Base-by-base conservation (phyloP, 2,329 filamentous ascomycete species). In the Aureobasidium subglaciale region DNA sequence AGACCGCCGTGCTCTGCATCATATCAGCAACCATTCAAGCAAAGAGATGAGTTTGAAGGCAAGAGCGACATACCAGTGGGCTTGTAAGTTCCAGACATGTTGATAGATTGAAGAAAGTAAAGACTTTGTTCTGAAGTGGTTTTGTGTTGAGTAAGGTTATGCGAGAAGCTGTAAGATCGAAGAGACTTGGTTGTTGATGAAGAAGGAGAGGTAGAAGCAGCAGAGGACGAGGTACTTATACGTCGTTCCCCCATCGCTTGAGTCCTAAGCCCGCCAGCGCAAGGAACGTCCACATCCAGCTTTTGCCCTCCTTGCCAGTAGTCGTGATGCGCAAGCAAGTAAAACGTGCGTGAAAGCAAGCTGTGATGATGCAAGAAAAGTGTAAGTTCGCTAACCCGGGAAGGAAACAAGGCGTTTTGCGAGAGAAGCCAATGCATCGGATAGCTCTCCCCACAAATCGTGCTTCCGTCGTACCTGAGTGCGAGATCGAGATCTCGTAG, bases 1-100 rank as follows among this genome's bases (percentile, higher is more conserved):
- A 73, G 67, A 57, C 71, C 72, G 61, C 66, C 68, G 62, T 74
- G 70, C 65, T 74, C 70, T 70, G 56, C 20, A 11, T n/a, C 13
- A 10, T 42, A 40, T 59, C 34, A 62, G 55, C n/a, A 20, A 6
- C n/a, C 3, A 29, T 9, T 4, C 29, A 8, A n/a, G 37, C 2
- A 13, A 10, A 20, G 18, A 10, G 7, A 18, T n/a, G n/a, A 25
- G 2, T 10, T 22, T 1, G 34, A 10, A 45, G 8, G n/a, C n/a
- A n/a, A n/a, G 13, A n/a, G 24, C 22, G 7, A 11, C 52, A 13
- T 57, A 66, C 64, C 66, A 58, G 67, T 68, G 60, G 67, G 67
- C 63, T 69, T 69, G 65, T 69, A 69, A 16, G 54, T 56, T 58
- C 67, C 67, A 62, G 66, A 67, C 66, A 67, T 67, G 56, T 40